Evolutionary conservation across 2,329 filamentous ascomycete genomes (phyloP), one percentile per base, ranked within the genome.

Genomic region (Alternaria sp.): DNA sequence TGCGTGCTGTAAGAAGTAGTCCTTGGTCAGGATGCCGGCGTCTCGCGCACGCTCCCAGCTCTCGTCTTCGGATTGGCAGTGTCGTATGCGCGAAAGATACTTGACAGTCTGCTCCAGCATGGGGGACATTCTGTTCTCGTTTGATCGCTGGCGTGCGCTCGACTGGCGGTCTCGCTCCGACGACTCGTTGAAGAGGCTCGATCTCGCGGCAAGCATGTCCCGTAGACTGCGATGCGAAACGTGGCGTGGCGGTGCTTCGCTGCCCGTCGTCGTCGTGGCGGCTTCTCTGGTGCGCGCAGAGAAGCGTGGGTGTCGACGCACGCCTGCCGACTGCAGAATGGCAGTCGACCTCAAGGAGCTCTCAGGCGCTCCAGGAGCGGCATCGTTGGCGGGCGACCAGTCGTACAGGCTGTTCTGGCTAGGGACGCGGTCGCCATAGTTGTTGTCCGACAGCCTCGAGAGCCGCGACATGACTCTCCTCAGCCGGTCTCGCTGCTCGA

Each of bases 11-110:
- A 83, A 81, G 57, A 85, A 84, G 69, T 85, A 83, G 63, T 86
- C 85, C 59, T 85, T 82, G 22, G 78, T 81, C 20, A 84, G 79
- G 57, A 89, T 82, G 12, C 84, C 84, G 27, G 82, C 82, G 28
- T 85, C 85, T 5, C 84, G 82, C 14, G 85, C 86, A 18, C 80
- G 81, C 36, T 80, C 81, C 18, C 87, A 75, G 62, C 84, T 85
- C 63, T 89, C 86, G 62, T 87, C 83, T 53, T 85, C 81, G 12
- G 81, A 82, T 56, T 75, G 81, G 30, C 84, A 86, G 55, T 81
- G 81, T 16, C 87, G 85, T 63, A 90, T 79, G 54, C 83, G 82
- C 56, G 87, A 85, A 16, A 90, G 81, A 72, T 90, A 90, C 67
- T 83, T 84, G 68, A 90, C 85, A 2, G 86, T 85, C 65, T 86